Evolutionary conservation across 1,284 basidiomycete species (phyloP).

Genomic region (Agaricales sp.): DNA sequence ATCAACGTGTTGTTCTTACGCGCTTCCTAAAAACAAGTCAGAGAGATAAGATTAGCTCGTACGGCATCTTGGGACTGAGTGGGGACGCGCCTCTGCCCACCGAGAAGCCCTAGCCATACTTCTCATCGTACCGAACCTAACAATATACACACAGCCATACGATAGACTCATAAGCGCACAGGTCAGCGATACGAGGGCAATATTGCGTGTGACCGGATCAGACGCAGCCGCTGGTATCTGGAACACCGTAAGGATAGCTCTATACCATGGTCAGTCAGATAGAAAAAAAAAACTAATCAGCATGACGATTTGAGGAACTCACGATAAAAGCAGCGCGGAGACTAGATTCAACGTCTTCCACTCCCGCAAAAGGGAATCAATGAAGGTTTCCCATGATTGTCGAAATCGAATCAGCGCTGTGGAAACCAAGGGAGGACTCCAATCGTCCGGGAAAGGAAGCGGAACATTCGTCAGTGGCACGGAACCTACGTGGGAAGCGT

Average conservation of each 20-base stretch:
- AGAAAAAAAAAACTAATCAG: conserved; percentile 1
- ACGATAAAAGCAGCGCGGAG: conserved; percentile 63
- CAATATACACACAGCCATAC: conserved; percentile 70
- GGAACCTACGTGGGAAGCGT: background rate
- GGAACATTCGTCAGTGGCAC: conserved; percentile 11
- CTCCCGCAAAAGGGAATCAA: conserved; percentile 58
- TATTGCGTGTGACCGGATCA: conserved; percentile 57
- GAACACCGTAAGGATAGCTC: conserved; percentile 67
- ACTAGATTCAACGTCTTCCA: conserved; percentile 75
- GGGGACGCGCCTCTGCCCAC: conserved; percentile 59
- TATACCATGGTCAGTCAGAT: conserved; percentile 17
- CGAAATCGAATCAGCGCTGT: conserved; percentile 57
- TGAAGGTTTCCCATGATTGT: conserved; percentile 60
- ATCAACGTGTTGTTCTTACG: conserved; percentile 52
- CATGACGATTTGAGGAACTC: conserved; percentile 16
- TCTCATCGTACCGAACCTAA: conserved; percentile 70
- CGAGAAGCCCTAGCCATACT: conserved; percentile 65
- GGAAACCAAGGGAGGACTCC: conserved; percentile 45
- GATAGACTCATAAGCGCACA: conserved; percentile 65
- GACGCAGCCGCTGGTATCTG: conserved; percentile 48
- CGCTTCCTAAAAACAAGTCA: conserved; percentile 41
- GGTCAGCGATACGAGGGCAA: conserved; percentile 55
- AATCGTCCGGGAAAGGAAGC: conserved; percentile 55
- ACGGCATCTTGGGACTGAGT: background rate
- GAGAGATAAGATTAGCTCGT: background rate